Conservation (phyloP, 1,139 yeast species). For the Geotrichum aggregatum region DNA sequence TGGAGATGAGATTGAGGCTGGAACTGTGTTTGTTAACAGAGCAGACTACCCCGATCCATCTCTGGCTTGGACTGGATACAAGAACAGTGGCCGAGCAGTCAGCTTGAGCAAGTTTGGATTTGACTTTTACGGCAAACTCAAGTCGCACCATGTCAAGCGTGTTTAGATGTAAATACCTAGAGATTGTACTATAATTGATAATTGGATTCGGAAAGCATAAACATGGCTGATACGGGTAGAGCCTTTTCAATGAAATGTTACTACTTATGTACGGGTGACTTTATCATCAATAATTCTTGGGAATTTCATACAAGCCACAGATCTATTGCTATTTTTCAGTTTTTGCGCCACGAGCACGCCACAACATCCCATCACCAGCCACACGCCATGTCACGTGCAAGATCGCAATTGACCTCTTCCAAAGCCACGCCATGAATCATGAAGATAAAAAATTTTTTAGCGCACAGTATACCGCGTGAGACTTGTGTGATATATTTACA, state of each 20-base stretch:
- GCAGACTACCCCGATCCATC: constrained; percentile 76
- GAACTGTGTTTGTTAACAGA: constrained; percentile 82
- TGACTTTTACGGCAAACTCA: constrained; percentile 37
- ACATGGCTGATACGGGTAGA: too few species aligned
- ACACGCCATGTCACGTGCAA: constrained; percentile 14
- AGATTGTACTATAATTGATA: too few species aligned
- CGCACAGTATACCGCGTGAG: too few species aligned
- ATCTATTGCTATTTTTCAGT: neutral
- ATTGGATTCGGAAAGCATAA: too few species aligned
- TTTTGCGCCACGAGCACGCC: neutral
- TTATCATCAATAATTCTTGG: too few species aligned
- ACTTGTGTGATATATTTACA: too few species aligned
- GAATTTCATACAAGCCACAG: too few species aligned
- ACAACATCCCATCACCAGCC: constrained; percentile 1
- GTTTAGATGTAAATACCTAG: constrained; percentile 7
- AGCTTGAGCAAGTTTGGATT: constrained; percentile 37
- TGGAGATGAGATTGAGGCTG: constrained; percentile 69
- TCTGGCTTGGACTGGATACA: constrained; percentile 80
- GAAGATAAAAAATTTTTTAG: too few species aligned
- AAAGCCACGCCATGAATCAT: too few species aligned
- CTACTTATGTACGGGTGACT: too few species aligned
- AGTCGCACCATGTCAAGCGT: constrained; percentile 39
- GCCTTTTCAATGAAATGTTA: too few species aligned
- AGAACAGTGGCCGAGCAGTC: constrained; percentile 75
- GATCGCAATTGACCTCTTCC: constrained; percentile 3